A percentile compares a stretch with the other conserved stretches of the same genome.
Evolutionary conservation across 257 asterid genomes (phyloP).

Genomic region (Solanum sitiens): DNA sequence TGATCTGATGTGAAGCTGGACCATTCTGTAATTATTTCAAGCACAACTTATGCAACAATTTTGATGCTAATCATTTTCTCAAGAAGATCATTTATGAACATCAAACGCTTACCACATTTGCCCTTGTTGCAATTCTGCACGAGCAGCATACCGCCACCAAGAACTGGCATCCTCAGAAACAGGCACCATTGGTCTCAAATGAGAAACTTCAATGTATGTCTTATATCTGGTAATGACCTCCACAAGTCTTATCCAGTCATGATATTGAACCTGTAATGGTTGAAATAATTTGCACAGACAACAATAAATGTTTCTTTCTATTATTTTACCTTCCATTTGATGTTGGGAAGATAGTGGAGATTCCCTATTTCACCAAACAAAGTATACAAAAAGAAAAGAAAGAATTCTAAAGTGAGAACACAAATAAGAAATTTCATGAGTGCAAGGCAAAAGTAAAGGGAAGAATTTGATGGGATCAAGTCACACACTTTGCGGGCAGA

Average conservation of each 20-base stretch:
- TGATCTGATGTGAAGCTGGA: neutral
- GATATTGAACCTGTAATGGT: constrained; percentile 78
- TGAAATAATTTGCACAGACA: neutral
- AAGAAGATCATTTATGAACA: neutral
- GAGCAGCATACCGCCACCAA: constrained; percentile 99
- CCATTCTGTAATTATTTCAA: neutral
- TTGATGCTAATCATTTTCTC: neutral
- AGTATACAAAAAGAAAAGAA: constrained; percentile 5
- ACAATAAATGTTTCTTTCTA: neutral
- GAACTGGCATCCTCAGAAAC: constrained; percentile 42
- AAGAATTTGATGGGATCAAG: neutral
- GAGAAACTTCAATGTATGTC: constrained; percentile 66
- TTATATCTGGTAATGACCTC: constrained; percentile 84
- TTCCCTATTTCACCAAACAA: neutral
- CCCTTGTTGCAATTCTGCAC: constrained; percentile 82
- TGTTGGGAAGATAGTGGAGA: neutral
- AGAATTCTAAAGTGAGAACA: neutral
- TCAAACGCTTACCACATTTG: constrained; percentile 60
- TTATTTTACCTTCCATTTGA: neutral
- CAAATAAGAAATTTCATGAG: neutral
- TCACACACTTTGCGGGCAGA: neutral
- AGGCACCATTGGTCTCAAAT: constrained; percentile 81
- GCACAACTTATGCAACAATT: neutral
- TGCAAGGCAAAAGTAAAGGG: neutral
- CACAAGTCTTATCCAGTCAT: constrained; percentile 97